Evolutionary conservation across 371 early-diverging fungal genomes (phyloP), one percentile per base, ranked within the genome.

Genomic region (Haplosporangium sp.): DNA sequence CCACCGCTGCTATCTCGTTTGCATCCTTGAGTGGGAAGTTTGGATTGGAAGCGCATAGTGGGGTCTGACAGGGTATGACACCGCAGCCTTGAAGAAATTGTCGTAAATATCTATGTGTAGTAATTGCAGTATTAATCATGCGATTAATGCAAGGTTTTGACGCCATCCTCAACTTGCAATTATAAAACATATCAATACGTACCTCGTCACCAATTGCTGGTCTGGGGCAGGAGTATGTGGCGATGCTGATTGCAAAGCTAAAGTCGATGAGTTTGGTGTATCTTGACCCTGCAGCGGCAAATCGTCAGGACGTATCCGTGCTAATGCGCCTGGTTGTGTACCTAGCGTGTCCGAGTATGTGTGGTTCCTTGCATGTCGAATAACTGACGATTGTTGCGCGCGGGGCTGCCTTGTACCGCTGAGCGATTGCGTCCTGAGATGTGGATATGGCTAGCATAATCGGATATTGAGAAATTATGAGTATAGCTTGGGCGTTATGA

Each of bases 41-140:
- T 37, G 69, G 64, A 14, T 79, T 79, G 7, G 79, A 79, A 12
- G 69, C 69, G 48, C 79, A 79, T 8, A 72, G 52, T 1, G 73
- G 64, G 1, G 73, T 79, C 20, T 47, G 60, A 41, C 79, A 79
- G 1, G 54, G 37, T 1, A 12, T 13, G 4, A 45, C n/a, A 2
- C 73, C 68, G 42, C 79, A 79, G 23, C 79, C 79, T 16, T 79
- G 64, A 16, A 79, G 61, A 21, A 79, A 69, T 40, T 79, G 79
- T 5, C 73, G 72, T n/a, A 72, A 58, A 52, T 79, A 79, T 38
- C 73, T 77, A 47, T 18, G 13, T 6, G 4, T 29, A 29, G 29
- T 29, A 1, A 4, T 29, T 29, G 29, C 29, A 29, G 4, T 29
- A 29, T 29, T 29, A 29, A 29, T 4, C 29, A 29, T 29, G 29